Evolutionary conservation across 73 alveolate genomes (phyloP).

Genomic region (Stentor roeselii): DNA sequence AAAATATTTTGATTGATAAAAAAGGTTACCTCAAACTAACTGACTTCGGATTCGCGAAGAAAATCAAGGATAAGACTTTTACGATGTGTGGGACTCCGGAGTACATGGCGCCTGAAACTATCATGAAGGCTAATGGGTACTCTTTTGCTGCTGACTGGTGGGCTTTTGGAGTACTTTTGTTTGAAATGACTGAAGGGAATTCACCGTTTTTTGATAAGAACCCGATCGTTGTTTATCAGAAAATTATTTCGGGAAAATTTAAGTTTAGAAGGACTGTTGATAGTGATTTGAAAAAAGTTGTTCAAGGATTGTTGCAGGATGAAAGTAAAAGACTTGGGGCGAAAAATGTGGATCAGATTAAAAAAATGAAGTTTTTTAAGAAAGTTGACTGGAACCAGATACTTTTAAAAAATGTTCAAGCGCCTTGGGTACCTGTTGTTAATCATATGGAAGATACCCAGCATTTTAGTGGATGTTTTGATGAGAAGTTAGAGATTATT

Average conservation of each 20-base stretch:
- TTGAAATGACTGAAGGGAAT: slow-evolving; percentile 84
- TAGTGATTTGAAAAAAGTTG: slow-evolving; percentile 59
- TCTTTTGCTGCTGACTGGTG: slow-evolving; percentile 80
- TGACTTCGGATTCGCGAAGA: slow-evolving; percentile 84
- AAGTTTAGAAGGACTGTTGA: slow-evolving; percentile 74
- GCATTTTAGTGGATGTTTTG: slow-evolving; percentile 79
- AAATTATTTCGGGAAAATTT: slow-evolving; percentile 71
- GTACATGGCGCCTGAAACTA: slow-evolving; percentile 85
- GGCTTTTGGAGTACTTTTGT: slow-evolving; percentile 85
- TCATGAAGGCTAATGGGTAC: slow-evolving; percentile 63
- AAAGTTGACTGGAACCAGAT: slow-evolving; percentile 78
- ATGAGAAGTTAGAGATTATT: no score
- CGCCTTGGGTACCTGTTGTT: slow-evolving; percentile 89
- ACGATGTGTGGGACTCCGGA: slow-evolving; percentile 93
- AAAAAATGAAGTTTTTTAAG: slow-evolving; percentile 75
- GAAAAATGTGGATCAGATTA: slow-evolving; percentile 61
- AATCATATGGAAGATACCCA: slow-evolving; percentile 63
- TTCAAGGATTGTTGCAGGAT: slow-evolving; percentile 46
- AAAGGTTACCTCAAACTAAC: slow-evolving; percentile 76
- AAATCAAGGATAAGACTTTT: slow-evolving; percentile 47
- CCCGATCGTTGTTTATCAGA: slow-evolving; percentile 77
- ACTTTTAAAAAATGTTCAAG: slow-evolving; percentile 57
- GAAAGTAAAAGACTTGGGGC: slow-evolving; percentile 39
- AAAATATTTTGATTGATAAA: slow-evolving; percentile 70
- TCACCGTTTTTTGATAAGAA: slow-evolving; percentile 86